Percentiles rank a stretch among this genome's conserved stretches.
These are phyloP conservation scores for Suillus paluster DNA, from an alignment of 768 basidiomycete species.

Conservation along the genomic window DNA sequence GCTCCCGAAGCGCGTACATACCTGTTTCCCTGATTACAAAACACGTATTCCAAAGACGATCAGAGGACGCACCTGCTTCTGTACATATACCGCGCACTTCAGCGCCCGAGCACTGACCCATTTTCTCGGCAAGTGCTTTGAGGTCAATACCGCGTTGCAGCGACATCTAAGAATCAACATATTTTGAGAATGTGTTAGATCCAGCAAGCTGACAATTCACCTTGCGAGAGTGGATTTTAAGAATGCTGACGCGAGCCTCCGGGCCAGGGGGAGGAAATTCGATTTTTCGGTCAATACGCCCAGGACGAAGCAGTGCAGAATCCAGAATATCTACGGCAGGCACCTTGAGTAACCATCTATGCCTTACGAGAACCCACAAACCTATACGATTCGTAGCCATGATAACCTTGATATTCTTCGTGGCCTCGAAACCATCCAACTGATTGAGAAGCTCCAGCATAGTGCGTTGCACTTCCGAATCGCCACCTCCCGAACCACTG, in stretches of 20 bases:
- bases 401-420: slow-evolving; percentile 86
- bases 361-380: slow-evolving; percentile 27
- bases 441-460: slow-evolving; percentile 91
- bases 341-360: background rate
- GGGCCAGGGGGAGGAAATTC: slow-evolving; percentile 99
- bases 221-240: slow-evolving; percentile 96
- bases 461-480: slow-evolving; percentile 89
- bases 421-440: slow-evolving; percentile 85
- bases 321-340: slow-evolving; percentile 81
- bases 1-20: slow-evolving; percentile 96
- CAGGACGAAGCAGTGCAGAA: slow-evolving; percentile 88
- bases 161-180: slow-evolving; percentile 71
- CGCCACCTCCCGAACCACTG: slow-evolving; percentile 74
- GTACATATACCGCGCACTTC: slow-evolving; percentile 98
- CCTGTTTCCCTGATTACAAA: slow-evolving; percentile 45
- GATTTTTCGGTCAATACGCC: slow-evolving; percentile 96
- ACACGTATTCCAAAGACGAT: background rate
- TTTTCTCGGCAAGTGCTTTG: slow-evolving; percentile 96
- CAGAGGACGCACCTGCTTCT: slow-evolving; percentile 73
- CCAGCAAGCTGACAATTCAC: slow-evolving; percentile 38
- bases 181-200: slow-evolving; percentile 1
- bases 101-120: slow-evolving; percentile 98
- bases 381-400: slow-evolving; percentile 99
- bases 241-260: slow-evolving; percentile 95
- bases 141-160: slow-evolving; percentile 97